These are phyloP conservation scores for Sordariomycetes sp. DNA, from an alignment of 2,329 filamentous ascomycete species.

Conservation along the genomic window DNA sequence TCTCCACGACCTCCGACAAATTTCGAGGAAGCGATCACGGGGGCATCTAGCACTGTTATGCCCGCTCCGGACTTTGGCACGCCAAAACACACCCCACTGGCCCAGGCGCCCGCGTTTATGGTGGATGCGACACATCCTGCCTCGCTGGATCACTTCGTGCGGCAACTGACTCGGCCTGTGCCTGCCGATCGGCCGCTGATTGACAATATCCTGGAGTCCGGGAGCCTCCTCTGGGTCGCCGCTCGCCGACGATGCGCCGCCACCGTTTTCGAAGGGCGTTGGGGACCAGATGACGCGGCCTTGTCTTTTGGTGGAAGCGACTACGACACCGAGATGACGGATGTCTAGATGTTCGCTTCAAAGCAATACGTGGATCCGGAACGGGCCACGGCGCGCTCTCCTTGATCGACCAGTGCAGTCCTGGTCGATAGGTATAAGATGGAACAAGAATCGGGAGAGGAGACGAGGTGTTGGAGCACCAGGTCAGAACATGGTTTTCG, in stretches of 20 bases:
- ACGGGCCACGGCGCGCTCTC: no score
- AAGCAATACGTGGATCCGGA: neutral
- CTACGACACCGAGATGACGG: constrained; percentile 48
- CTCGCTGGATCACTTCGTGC: constrained; percentile 74
- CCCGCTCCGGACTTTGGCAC: constrained; percentile 22
- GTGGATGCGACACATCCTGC: constrained; percentile 58
- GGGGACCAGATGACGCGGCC: constrained; percentile 61
- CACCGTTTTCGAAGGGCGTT: constrained; percentile 94
- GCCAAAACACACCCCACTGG: constrained; percentile 37
- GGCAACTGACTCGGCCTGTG: constrained; percentile 76
- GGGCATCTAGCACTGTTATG: constrained; percentile 1
- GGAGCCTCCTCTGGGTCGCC: constrained; percentile 72
- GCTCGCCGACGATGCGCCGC: constrained; percentile 71
- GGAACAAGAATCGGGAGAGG: neutral
- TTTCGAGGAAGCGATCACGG: neutral
- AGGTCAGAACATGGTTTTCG: neutral
- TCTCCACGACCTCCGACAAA: neutral
- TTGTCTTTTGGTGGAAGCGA: constrained; percentile 14
- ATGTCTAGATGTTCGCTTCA: constrained; percentile 27
- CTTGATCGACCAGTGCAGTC: no score
- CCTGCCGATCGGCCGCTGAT: constrained; percentile 64
- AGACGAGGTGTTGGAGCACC: neutral
- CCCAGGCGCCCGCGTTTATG: constrained; percentile 79
- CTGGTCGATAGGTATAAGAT: no score
- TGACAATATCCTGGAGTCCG: constrained; percentile 59